These are phyloP conservation scores for Boletales sp. DNA, from an alignment of 768 basidiomycete genomes.

Conservation along the genomic window DNA sequence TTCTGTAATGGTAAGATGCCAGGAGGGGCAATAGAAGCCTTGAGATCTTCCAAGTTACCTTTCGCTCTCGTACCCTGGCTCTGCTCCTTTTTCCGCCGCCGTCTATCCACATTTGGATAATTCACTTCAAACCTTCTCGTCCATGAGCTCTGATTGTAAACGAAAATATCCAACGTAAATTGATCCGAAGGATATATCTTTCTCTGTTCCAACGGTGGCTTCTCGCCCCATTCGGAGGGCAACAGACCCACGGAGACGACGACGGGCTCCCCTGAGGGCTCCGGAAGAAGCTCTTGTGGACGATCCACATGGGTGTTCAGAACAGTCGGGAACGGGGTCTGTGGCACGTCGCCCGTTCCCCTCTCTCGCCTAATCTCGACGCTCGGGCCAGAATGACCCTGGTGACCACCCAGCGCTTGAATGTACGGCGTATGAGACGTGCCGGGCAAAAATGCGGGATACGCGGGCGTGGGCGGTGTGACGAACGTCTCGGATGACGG, in stretches of 20 bases:
- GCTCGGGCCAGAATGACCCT: slow-evolving; percentile 49
- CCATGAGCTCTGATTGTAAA: slow-evolving; percentile 78
- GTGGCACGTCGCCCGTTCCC: slow-evolving; percentile 39
- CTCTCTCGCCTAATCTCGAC: slow-evolving; percentile 68
- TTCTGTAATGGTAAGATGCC: slow-evolving; percentile 77
- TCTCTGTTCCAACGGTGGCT: slow-evolving; percentile 23
- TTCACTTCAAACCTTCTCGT: slow-evolving; percentile 75
- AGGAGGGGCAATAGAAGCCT: slow-evolving; percentile 35
- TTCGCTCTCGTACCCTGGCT: slow-evolving; percentile 17
- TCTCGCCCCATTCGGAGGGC: slow-evolving; percentile 18
- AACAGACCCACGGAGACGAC: slow-evolving; percentile 66
- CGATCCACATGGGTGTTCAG: slow-evolving; percentile 39
- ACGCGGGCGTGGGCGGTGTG: slow-evolving; percentile 63
- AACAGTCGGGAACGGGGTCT: slow-evolving; percentile 56
- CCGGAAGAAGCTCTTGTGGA: slow-evolving; percentile 7
- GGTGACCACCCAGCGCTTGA: slow-evolving; percentile 49
- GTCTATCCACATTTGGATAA: slow-evolving; percentile 53
- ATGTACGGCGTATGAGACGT: slow-evolving; percentile 51
- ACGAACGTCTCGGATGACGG: slow-evolving; percentile 14
- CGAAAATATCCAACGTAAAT: slow-evolving; percentile 84
- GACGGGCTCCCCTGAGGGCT: slow-evolving; percentile 48
- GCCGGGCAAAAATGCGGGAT: slow-evolving; percentile 60
- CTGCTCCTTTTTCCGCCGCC: slow-evolving; percentile 36
- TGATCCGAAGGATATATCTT: slow-evolving; percentile 70
- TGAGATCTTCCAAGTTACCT: slow-evolving; percentile 24